Percentiles rank a stretch among this genome's conserved stretches.
These are phyloP conservation scores for Phyllosticta citribraziliensis DNA, from an alignment of 2,329 filamentous ascomycete genomes.

Conservation along the genomic window DNA sequence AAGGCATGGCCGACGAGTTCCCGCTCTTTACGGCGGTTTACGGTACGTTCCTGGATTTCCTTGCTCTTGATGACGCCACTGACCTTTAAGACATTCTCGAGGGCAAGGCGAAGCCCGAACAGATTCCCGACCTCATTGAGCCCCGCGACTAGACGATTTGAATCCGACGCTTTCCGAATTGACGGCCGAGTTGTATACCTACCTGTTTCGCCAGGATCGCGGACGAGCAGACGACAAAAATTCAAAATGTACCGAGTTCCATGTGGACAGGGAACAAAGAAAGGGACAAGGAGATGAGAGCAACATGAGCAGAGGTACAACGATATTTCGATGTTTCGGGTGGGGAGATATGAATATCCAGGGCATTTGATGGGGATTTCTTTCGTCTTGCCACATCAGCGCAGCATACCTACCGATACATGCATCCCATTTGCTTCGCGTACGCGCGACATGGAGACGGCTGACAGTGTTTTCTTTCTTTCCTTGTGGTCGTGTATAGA, in stretches of 20 bases:
- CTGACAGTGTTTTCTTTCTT: too few relatives aligned
- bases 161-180: not conserved
- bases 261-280: not conserved
- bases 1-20: constrained; percentile 71
- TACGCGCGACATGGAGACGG: too few relatives aligned
- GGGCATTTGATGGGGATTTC: too few relatives aligned
- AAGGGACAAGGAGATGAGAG: not conserved
- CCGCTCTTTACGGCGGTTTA: constrained; percentile 88
- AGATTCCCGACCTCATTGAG: constrained; percentile 60
- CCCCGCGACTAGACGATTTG: constrained; percentile 1
- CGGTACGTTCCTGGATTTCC: constrained; percentile 29
- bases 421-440: too few relatives aligned
- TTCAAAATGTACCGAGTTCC: not conserved
- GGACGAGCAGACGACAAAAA: not conserved
- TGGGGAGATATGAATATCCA: not conserved
- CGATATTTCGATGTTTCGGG: too few relatives aligned
- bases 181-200: not conserved
- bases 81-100: constrained; percentile 55
- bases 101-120: constrained; percentile 64
- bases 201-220: not conserved
- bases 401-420: too few relatives aligned
- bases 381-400: too few relatives aligned
- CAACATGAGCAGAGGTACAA: not conserved
- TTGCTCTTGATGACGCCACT: not conserved
- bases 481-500: too few relatives aligned